phyloP scores from a whole-genome alignment of 2,329 filamentous ascomycete genomes.

The Fusarium verticillioides region DNA sequence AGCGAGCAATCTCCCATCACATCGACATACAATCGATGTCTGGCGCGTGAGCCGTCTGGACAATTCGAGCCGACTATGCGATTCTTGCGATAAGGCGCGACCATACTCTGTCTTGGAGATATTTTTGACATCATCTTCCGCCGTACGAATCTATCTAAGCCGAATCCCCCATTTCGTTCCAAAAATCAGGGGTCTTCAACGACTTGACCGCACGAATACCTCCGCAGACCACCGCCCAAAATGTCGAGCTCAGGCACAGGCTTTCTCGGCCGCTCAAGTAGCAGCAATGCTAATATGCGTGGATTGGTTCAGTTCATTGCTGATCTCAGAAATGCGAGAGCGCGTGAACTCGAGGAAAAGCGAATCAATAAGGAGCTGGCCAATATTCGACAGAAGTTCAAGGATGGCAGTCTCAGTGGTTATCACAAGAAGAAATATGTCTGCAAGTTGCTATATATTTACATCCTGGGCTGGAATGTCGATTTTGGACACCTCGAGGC shows the following conservation, averaged over 20 bases:
- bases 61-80: constrained; percentile 47
- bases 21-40: constrained; percentile 45
- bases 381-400: constrained; percentile 98
- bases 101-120: constrained; percentile 41
- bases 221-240: constrained; percentile 38
- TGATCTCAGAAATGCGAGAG: constrained; percentile 92
- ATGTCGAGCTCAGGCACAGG: constrained; percentile 69
- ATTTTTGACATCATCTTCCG: constrained; percentile 26
- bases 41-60: constrained; percentile 43
- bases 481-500: constrained; percentile 99
- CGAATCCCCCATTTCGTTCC: constrained; percentile 17
- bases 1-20: constrained; percentile 38
- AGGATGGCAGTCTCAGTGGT: constrained; percentile 90
- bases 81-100: constrained; percentile 44
- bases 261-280: constrained; percentile 74
- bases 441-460: constrained; percentile 99
- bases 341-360: constrained; percentile 97
- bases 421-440: constrained; percentile 99
- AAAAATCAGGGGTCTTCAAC: constrained; percentile 41
- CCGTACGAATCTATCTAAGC: constrained; percentile 19
- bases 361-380: constrained; percentile 99
- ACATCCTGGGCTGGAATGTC: constrained; percentile 98
- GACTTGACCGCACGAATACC: constrained; percentile 32
- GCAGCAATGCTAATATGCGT: constrained; percentile 75
- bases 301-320: constrained; percentile 98